Conservation (phyloP, 2,329 filamentous ascomycete species). For the Talaromyces islandicus region DNA sequence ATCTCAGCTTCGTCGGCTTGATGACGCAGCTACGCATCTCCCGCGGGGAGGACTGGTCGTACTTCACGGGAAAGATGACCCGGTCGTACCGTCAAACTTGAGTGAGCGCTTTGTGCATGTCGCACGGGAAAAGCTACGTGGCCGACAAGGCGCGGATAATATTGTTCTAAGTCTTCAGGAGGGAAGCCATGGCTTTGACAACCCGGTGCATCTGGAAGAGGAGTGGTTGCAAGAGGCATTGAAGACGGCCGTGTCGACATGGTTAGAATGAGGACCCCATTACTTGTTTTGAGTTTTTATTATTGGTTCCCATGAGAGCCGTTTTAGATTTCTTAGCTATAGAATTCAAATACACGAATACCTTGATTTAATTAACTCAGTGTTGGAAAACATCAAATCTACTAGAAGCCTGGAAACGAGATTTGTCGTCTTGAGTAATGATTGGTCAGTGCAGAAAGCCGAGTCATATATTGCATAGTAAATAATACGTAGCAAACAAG, state of each 20-base stretch:
- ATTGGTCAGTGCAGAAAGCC: not conserved
- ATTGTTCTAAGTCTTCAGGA: conserved; percentile 21
- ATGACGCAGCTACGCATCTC: conserved; percentile 17
- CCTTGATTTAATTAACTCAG: not conserved
- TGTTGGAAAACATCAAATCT: not conserved
- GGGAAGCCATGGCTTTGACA: conserved; percentile 35
- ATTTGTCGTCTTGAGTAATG: not conserved
- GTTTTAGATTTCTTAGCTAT: too few species aligned
- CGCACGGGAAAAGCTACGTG: conserved; percentile 17
- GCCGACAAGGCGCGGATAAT: conserved; percentile 16
- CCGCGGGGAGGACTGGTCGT: conserved; percentile 26
- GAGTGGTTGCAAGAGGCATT: conserved; percentile 5
- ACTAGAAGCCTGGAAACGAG: not conserved
- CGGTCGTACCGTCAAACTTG: conserved; percentile 21
- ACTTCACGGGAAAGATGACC: conserved; percentile 30
- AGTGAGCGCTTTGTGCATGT: conserved; percentile 22
- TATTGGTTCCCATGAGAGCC: not conserved
- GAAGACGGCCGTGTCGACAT: conserved; percentile 7
- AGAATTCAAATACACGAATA: not conserved
- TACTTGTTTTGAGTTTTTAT: not conserved
- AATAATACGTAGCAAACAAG: too few species aligned
- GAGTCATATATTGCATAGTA: too few species aligned
- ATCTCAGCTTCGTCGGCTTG: conserved; percentile 25
- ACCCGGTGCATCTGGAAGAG: not conserved
- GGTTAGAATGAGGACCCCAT: conserved; percentile 4